Percentiles rank a stretch among this genome's conserved stretches.
phyloP scores from a whole-genome alignment of 805 yeast genomes.

The Cyberlindnera japonica region DNA sequence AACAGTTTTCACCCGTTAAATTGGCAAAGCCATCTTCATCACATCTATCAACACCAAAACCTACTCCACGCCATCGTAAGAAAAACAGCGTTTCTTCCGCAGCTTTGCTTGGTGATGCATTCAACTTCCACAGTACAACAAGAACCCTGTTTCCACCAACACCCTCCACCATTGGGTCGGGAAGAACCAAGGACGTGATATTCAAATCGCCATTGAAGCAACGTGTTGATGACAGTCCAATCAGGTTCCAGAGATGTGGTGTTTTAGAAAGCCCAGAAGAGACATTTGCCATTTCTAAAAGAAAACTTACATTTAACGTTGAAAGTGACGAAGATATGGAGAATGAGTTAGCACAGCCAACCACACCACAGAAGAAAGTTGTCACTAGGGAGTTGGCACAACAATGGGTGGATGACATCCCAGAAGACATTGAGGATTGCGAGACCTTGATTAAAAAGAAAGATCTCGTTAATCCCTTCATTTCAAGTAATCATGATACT shows the following conservation, averaged over 20 bases:
- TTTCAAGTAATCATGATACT: slow-evolving; percentile 5
- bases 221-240: slow-evolving; percentile 5
- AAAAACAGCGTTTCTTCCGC: slow-evolving; percentile 17
- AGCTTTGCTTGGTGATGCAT: slow-evolving; percentile 8
- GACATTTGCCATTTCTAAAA: slow-evolving; percentile 6
- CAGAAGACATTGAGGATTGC: slow-evolving; percentile 18
- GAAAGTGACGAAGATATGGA: slow-evolving; percentile 17
- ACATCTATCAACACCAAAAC: slow-evolving; percentile 21
- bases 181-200: slow-evolving; percentile 20
- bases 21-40: slow-evolving; percentile 1
- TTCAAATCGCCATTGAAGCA: slow-evolving; percentile 13
- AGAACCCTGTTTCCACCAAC: slow-evolving; percentile 29
- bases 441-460: slow-evolving; percentile 18
- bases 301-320: slow-evolving; percentile 14
- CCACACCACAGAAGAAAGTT: slow-evolving; percentile 35
- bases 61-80: slow-evolving; percentile 25
- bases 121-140: slow-evolving; percentile 9
- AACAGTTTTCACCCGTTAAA: slow-evolving; percentile 9
- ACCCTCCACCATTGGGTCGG: slow-evolving; percentile 29
- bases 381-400: slow-evolving; percentile 31
- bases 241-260: not conserved
- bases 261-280: slow-evolving; percentile 9
- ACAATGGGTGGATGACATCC: slow-evolving; percentile 31
- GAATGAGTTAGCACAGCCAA: not conserved
- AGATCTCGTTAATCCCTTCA: slow-evolving; percentile 23